Evolutionary conservation across 495 filamentous ascomycete species (phyloP), one percentile per base, ranked within the genome.

Genomic region (Talaromyces liani): DNA sequence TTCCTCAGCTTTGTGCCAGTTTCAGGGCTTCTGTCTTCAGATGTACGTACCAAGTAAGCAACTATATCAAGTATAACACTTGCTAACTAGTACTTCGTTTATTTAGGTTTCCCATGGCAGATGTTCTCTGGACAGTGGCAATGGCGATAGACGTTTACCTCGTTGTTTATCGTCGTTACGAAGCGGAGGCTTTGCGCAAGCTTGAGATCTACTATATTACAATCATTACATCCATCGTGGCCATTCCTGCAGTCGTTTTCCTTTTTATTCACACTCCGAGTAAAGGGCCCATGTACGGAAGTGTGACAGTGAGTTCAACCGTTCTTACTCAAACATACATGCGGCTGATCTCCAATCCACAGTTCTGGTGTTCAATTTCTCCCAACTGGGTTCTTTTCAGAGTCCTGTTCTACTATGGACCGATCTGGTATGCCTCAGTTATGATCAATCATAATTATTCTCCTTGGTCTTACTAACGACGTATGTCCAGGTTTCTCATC

Each of bases 331-430:
- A 41, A 41, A 9, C 18, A 18, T 47, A 20, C 18, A 20, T 20
- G 18, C 8, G 18, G 45, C 45, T 49, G 8, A 49, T 47, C 24
- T 8, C 47, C 4, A 27, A 18, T 36, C 9, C 3, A 12, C 34
- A 79, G 76, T 65, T 80, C 2, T 80, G 77, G 78, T 82, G 79
- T 61, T 77, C 77, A 22, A 76, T 82, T 51, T 72, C 76, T 49
- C 75, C 72, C 0, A 69, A 73, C 5, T 82, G 79, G 79, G 74
- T 78, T 45, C 36, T 80, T 1, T 71, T 79, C 61, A 71, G 78
- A 5, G 72, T 82, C 7, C 60, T 78, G 0, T 65, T 77, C 56
- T 80, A 79, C 67, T 82, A 80, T 56, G 73, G 69, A 0, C 76
- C 77, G 2, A 74, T 82, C 18, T 82, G 79, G 79, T 79, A 70